Evolutionary conservation across 2,329 filamentous ascomycete species (phyloP).

Genomic region (Fusarium sp.): DNA sequence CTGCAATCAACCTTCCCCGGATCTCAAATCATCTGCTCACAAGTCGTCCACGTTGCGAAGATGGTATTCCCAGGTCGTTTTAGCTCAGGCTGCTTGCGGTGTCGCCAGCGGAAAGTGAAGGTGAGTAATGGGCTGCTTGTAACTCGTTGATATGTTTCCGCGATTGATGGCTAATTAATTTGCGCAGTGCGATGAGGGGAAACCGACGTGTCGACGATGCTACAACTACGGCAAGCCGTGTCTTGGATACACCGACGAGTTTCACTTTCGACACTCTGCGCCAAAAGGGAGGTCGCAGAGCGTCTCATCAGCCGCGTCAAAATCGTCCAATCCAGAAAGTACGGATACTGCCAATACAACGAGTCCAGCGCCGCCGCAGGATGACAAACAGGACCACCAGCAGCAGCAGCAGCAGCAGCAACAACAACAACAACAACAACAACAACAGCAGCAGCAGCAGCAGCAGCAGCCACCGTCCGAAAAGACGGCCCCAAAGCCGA

Average conservation of each 20-base stretch:
- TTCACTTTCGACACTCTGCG: constrained; percentile 51
- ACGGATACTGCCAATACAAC: not conserved
- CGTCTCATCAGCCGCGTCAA: not conserved
- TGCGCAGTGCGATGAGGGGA: constrained; percentile 51
- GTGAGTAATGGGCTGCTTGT: constrained; percentile 28
- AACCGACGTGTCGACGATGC: constrained; percentile 52
- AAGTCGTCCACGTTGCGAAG: not conserved
- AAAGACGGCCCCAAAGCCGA: not conserved
- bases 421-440: not conserved
- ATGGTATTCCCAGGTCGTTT: constrained; percentile 52
- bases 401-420: too few species aligned
- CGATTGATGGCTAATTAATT: not conserved
- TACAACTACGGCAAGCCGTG: constrained; percentile 53
- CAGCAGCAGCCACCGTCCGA: not conserved
- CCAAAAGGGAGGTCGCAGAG: constrained; percentile 17
- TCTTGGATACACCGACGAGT: constrained; percentile 54
- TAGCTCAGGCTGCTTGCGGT: constrained; percentile 50
- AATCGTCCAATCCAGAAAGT: not conserved
- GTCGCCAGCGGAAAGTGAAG: constrained; percentile 52
- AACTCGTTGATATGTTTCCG: not conserved
- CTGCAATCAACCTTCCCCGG: constrained; percentile 14
- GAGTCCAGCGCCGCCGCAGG: constrained; percentile 7
- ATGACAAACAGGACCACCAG: not conserved
- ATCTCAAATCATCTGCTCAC: constrained; percentile 7
- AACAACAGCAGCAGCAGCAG: too few species aligned